phyloP scores from a whole-genome alignment of 345 rosid genomes.

The Carallia brachiata region DNA sequence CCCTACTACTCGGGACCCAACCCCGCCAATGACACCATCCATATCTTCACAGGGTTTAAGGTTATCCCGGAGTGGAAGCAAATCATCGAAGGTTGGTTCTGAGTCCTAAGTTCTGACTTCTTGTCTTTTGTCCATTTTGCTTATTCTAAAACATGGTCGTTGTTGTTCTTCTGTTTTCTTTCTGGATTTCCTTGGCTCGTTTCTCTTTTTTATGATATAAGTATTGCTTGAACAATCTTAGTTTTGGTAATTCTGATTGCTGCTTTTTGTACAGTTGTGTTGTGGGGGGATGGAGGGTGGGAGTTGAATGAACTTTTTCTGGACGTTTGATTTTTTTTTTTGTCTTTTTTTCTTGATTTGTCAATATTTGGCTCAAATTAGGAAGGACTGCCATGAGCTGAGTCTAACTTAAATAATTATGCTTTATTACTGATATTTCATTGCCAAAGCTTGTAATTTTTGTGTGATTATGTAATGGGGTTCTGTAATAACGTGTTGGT shows the following conservation, averaged over 20 bases:
- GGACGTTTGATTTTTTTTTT: background rate
- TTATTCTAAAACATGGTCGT: background rate
- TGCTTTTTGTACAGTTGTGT: too few species aligned
- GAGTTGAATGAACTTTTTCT: background rate
- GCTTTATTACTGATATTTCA: background rate
- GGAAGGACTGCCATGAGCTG: background rate
- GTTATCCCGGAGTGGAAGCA: slow-evolving; percentile 64
- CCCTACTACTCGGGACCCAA: slow-evolving; percentile 52
- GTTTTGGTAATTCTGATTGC: too few species aligned
- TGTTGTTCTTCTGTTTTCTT: background rate
- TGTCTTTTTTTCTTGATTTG: background rate
- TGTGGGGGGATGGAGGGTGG: too few species aligned
- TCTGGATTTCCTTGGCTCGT: background rate
- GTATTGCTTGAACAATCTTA: too few species aligned
- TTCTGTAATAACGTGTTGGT: background rate
- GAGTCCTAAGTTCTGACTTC: background rate
- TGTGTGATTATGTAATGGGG: background rate
- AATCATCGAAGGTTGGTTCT: slow-evolving; percentile 76
- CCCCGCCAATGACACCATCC: slow-evolving; percentile 84
- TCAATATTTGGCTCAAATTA: background rate
- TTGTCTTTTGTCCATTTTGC: slow-evolving; percentile 6
- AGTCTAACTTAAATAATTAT: background rate
- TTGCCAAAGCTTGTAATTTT: background rate
- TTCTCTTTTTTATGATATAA: too few species aligned
- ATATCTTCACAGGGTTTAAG: slow-evolving; percentile 75